Conservation (phyloP, 805 yeast species). For the Ogataea neopini region DNA sequence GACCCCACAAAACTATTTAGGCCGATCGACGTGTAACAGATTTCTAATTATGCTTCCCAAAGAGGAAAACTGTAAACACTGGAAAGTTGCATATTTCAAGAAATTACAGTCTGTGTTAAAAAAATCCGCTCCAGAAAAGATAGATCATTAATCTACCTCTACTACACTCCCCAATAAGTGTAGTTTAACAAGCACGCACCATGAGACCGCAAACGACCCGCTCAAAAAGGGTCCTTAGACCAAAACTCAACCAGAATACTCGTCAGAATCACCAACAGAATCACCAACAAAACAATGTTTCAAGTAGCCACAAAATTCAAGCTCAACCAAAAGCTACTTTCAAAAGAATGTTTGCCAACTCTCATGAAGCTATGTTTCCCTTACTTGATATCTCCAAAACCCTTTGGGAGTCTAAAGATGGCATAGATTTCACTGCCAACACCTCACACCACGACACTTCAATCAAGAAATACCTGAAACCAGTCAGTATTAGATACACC, state of each 20-base stretch:
- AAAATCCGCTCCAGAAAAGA: not conserved
- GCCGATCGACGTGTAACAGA: slow-evolving; percentile 13
- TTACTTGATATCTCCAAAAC: slow-evolving; percentile 7
- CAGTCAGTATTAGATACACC: slow-evolving; percentile 12
- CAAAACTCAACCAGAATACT: slow-evolving; percentile 11
- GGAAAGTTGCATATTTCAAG: not conserved
- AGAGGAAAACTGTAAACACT: slow-evolving; percentile 14
- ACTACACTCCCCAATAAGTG: no score
- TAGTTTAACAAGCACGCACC: not conserved
- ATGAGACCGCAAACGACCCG: slow-evolving; percentile 3
- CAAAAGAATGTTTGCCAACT: slow-evolving; percentile 2
- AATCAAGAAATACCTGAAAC: slow-evolving; percentile 17
- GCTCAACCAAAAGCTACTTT: slow-evolving; percentile 10
- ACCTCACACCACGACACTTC: slow-evolving; percentile 4
- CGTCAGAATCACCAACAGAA: slow-evolving; percentile 4
- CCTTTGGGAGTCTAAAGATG: slow-evolving; percentile 17
- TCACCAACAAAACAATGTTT: slow-evolving; percentile 3
- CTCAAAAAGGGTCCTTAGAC: slow-evolving; percentile 3
- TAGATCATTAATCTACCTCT: no score
- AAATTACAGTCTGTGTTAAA: not conserved
- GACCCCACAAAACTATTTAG: not conserved
- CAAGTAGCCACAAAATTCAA: slow-evolving; percentile 7
- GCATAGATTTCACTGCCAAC: slow-evolving; percentile 20
- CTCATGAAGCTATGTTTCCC: slow-evolving; percentile 22
- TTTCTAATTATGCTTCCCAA: slow-evolving; percentile 12